Evolutionary conservation across 345 rosid genomes (phyloP).

Genomic region (Eucalyptus viminalis): DNA sequence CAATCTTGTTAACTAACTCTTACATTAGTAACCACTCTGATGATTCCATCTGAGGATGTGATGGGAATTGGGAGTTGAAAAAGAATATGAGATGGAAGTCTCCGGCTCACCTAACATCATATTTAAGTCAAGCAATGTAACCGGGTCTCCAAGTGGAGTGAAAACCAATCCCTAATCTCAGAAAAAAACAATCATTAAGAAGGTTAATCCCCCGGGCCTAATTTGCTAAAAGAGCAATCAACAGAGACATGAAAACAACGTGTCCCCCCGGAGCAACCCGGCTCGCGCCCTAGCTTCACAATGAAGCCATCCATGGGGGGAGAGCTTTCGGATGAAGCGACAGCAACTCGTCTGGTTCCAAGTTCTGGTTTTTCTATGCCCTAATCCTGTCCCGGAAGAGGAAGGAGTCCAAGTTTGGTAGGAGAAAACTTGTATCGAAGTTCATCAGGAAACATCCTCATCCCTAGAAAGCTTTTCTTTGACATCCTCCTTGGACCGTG

Average conservation of each 20-base stretch:
- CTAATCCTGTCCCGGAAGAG: background rate
- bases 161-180: background rate
- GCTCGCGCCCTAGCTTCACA: background rate
- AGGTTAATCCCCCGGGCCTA: background rate
- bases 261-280: background rate
- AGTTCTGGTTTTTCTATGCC: background rate
- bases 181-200: conserved; percentile 7
- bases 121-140: background rate
- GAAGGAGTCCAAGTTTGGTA: background rate
- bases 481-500: background rate
- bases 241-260: background rate
- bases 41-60: background rate
- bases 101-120: background rate
- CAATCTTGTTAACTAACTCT: background rate
- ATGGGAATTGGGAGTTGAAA: background rate
- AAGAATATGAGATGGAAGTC: background rate
- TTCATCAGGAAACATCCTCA: background rate
- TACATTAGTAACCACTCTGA: background rate
- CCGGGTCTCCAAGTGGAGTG: background rate
- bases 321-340: background rate
- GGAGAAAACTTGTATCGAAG: background rate
- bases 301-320: background rate
- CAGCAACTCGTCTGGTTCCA: background rate
- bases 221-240: conserved; percentile 1
- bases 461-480: background rate